Evolutionary conservation across 371 early-diverging fungal species (phyloP).

Genomic region (Batkoa obscura): DNA sequence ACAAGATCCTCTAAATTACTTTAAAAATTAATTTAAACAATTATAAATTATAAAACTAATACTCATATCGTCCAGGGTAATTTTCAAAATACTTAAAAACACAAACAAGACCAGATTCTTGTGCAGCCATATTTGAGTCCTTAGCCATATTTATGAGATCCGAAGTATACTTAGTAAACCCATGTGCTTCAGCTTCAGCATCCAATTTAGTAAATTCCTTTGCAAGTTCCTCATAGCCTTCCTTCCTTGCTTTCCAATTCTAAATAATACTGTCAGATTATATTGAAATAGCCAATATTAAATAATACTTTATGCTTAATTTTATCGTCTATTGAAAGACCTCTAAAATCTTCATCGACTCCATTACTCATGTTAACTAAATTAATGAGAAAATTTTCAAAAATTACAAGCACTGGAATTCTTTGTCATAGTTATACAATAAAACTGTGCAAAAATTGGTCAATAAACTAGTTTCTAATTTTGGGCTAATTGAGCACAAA

Average conservation of each 20-base stretch:
- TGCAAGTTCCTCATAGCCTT: conserved; percentile 67
- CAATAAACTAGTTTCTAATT: too few relatives aligned
- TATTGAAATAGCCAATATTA: not conserved
- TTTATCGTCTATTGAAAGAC: conserved; percentile 7
- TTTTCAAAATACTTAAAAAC: conserved; percentile 56
- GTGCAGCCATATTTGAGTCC: conserved; percentile 82
- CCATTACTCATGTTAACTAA: not conserved
- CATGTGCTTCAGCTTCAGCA: conserved; percentile 26
- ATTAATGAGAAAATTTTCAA: too few relatives aligned
- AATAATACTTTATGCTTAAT: conserved; percentile 6
- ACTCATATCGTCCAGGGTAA: conserved; percentile 59
- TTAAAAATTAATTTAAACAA: not conserved
- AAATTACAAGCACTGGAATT: too few relatives aligned
- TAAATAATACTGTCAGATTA: conserved; percentile 13
- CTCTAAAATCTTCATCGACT: conserved; percentile 6
- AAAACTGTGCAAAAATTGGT: too few relatives aligned
- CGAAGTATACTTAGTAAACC: conserved; percentile 47
- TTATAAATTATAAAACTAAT: conserved; percentile 6
- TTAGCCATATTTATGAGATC: conserved; percentile 54
- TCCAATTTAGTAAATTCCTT: conserved; percentile 40
- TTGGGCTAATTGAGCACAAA: too few relatives aligned
- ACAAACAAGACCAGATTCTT: conserved; percentile 66
- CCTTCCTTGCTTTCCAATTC: conserved; percentile 87
- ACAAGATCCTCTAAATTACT: conserved; percentile 50
- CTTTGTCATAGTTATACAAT: too few relatives aligned